phyloP scores from a whole-genome alignment of 768 basidiomycete species.

The Chlorophyllum brunneum region DNA sequence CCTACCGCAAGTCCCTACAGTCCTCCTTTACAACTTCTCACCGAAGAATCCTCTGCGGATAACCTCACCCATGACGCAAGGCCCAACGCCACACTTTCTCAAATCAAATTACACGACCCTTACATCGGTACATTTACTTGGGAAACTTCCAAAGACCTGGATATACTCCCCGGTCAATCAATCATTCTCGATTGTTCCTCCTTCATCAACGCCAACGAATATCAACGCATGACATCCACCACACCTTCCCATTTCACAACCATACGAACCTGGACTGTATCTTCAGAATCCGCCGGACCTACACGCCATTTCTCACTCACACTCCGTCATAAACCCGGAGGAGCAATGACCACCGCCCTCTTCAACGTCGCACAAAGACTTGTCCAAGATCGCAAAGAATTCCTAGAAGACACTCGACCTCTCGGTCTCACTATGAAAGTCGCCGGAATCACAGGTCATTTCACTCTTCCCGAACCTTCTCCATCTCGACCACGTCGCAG shows the following conservation, averaged over 20 bases:
- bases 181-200: conserved; percentile 50
- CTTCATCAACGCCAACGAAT: conserved; percentile 42
- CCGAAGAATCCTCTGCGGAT: conserved; percentile 36
- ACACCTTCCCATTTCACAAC: conserved; percentile 43
- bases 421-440: conserved; percentile 41
- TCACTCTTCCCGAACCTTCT: conserved; percentile 26
- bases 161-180: conserved; percentile 45
- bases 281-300: conserved; percentile 26
- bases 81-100: conserved; percentile 31
- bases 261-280: conserved; percentile 65
- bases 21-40: conserved; percentile 50
- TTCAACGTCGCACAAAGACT: conserved; percentile 46
- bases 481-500: conserved; percentile 9
- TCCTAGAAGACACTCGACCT: conserved; percentile 33
- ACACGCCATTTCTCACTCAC: conserved; percentile 39
- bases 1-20: conserved; percentile 45
- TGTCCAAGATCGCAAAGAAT: conserved; percentile 32
- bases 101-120: conserved; percentile 38
- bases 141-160: conserved; percentile 28
- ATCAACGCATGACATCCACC: conserved; percentile 54
- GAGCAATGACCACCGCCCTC: conserved; percentile 52
- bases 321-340: conserved; percentile 50
- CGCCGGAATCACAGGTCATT: conserved; percentile 52
- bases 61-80: conserved; percentile 25
- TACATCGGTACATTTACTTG: conserved; percentile 56